Percentiles rank a stretch among this genome's conserved stretches.
These are phyloP conservation scores for Chernovozyma sophiae-reginae DNA, from an alignment of 1,139 yeast species.

Conservation along the genomic window DNA sequence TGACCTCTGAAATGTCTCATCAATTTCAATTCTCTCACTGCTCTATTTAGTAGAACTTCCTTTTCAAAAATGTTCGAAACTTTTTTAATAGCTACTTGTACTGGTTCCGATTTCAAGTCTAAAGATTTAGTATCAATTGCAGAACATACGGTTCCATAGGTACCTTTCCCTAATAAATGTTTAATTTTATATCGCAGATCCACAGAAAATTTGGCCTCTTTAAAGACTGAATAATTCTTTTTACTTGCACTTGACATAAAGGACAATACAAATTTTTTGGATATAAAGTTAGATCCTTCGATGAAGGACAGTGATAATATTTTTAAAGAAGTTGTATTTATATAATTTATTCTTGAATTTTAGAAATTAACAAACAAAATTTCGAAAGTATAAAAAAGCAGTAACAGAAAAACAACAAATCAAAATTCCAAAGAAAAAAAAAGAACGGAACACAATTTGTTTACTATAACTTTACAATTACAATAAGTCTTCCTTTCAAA, in stretches of 20 bases:
- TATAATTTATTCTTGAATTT: no score
- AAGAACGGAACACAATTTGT: no score
- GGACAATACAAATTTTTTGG: no score
- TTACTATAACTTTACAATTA: no score
- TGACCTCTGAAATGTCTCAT: constrained; percentile 83
- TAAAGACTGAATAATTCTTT: constrained; percentile 1
- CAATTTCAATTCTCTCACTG: constrained; percentile 71
- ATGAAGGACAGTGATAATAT: no score
- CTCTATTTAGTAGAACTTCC: constrained; percentile 65
- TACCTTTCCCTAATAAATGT: constrained; percentile 75
- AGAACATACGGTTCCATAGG: constrained; percentile 85
- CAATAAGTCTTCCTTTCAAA: no score
- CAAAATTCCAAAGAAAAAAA: no score
- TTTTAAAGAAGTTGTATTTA: no score
- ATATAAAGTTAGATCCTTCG: no score
- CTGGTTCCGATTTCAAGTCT: constrained; percentile 16
- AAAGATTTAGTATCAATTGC: constrained; percentile 55
- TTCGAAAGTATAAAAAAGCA: no score
- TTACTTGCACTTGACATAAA: background rate
- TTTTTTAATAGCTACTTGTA: constrained; percentile 68
- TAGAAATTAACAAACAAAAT: no score
- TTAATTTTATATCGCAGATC: constrained; percentile 62
- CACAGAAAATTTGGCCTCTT: constrained; percentile 52
- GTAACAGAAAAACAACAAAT: no score
- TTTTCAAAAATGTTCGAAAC: constrained; percentile 63